Base-by-base conservation (phyloP, 2,329 filamentous ascomycete species). In the Fusarium verrucosum region DNA sequence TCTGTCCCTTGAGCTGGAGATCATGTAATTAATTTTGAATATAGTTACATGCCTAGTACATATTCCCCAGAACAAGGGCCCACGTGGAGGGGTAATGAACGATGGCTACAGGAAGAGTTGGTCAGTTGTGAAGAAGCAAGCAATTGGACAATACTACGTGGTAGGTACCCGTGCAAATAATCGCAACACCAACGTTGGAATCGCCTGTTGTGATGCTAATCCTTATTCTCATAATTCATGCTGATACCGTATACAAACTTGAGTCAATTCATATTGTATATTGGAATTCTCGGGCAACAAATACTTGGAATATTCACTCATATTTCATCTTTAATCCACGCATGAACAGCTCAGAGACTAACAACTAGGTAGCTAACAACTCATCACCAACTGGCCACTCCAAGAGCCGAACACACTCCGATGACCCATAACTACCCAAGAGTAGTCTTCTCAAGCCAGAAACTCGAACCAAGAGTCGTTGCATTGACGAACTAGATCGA, bases 21-120 rank as follows among this genome's bases (percentile, higher is more conserved):
- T 54, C 54, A 63, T 36, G 30, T 63, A 63, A 58, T 62, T 62
- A 40, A 50, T 23, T 46, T 33, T n/a, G n/a, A n/a, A 46, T 30
- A 25, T 19, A 43, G 37, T n/a, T n/a, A n/a, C n/a, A n/a, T n/a
- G n/a, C n/a, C n/a, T n/a, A n/a, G n/a, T n/a, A n/a, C n/a, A n/a
- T 54, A 22, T 46, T 46, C 46, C 41, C 58, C 55, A 59, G 44
- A 50, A 36, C 40, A 58, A 22, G 45, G 62, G 50, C 56, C 49
- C 68, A 70, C 65, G 68, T 70, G 68, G 62, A 69, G 65, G 42
- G 57, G 63, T 53, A 67, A 61, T 36, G 23, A 57, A 23, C 28
- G 10, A 46, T 30, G 41, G 28, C 19, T 28, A 28, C 14, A n/a
- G 11, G 40, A 33, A 36, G n/a, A 36, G 19, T 36, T 57, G 30